A percentile compares a stretch with the other conserved stretches of the same genome.
Conservation (phyloP, 1,284 basidiomycete species). For the Prillingera fragicola region DNA sequence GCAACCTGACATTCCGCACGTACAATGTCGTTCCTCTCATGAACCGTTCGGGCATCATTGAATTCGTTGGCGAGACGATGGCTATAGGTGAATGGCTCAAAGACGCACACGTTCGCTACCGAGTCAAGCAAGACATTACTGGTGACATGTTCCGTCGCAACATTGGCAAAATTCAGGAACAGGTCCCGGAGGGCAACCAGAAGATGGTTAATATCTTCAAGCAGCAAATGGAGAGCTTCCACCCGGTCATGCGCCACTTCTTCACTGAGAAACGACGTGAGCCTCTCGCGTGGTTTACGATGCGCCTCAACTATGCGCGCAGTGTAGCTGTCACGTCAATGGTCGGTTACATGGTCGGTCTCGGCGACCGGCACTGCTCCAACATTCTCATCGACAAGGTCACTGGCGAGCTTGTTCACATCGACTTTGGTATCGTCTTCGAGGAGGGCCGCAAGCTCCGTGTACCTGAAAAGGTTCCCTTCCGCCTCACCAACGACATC, state of each 20-base stretch:
- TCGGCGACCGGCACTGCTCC: conserved; percentile 87
- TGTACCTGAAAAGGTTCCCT: conserved; percentile 86
- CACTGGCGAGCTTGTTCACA: conserved; percentile 85
- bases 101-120: conserved; percentile 59
- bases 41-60: conserved; percentile 74
- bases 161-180: conserved; percentile 35
- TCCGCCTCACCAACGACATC: conserved; percentile 88
- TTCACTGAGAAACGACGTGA: conserved; percentile 84
- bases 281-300: conserved; percentile 89
- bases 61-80: conserved; percentile 80
- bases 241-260: conserved; percentile 88
- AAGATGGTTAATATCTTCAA: conserved; percentile 53
- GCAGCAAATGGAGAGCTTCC: conserved; percentile 57
- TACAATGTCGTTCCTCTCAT: conserved; percentile 88
- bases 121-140: conserved; percentile 17
- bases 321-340: conserved; percentile 92
- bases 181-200: conserved; percentile 29
- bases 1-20: conserved; percentile 68
- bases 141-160: conserved; percentile 22
- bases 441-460: conserved; percentile 84
- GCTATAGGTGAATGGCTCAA: conserved; percentile 63
- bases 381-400: conserved; percentile 85
- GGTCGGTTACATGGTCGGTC: conserved; percentile 84
- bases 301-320: conserved; percentile 81
- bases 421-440: conserved; percentile 94